Percentiles rank a stretch among this genome's conserved stretches.
These are phyloP conservation scores for Fomitiporia mediterranea DNA, from an alignment of 1,284 basidiomycete species.

Conservation along the genomic window DNA sequence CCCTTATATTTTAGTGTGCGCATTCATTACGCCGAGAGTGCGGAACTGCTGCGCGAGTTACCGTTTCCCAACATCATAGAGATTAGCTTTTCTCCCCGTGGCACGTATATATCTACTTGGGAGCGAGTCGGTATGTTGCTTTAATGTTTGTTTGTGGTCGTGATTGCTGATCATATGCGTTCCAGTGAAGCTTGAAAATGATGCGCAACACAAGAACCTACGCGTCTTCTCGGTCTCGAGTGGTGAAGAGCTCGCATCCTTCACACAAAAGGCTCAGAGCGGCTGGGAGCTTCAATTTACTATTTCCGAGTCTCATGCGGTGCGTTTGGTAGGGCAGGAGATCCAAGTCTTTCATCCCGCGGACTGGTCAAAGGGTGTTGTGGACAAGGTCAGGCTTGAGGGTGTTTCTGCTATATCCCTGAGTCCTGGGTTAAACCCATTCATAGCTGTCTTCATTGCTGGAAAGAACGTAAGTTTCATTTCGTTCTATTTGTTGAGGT, in stretches of 20 bases:
- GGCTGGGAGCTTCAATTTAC: conserved; percentile 92
- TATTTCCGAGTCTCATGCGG: conserved; percentile 83
- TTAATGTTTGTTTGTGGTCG: conserved; percentile 1
- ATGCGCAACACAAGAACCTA: conserved; percentile 82
- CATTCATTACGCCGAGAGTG: conserved; percentile 74
- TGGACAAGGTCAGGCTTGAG: conserved; percentile 80
- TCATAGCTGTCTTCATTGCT: conserved; percentile 84
- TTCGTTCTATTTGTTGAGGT: conserved; percentile 3
- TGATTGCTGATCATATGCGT: background rate
- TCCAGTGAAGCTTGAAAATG: conserved; percentile 74
- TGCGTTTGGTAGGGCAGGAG: conserved; percentile 81
- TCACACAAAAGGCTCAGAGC: conserved; percentile 81
- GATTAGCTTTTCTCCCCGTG: conserved; percentile 87
- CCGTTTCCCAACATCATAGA: conserved; percentile 73
- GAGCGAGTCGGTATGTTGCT: conserved; percentile 67
- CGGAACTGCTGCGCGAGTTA: conserved; percentile 67
- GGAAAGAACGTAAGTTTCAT: conserved; percentile 76
- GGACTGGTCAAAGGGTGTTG: conserved; percentile 74
- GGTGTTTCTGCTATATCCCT: conserved; percentile 72
- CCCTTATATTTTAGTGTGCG: conserved; percentile 48
- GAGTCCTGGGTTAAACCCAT: conserved; percentile 81
- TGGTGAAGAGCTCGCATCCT: conserved; percentile 75
- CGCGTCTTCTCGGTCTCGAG: conserved; percentile 80
- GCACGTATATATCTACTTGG: conserved; percentile 92
- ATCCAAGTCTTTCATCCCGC: conserved; percentile 84